phyloP scores from a whole-genome alignment of 495 filamentous ascomycete species.

The Tuber magnatum region DNA sequence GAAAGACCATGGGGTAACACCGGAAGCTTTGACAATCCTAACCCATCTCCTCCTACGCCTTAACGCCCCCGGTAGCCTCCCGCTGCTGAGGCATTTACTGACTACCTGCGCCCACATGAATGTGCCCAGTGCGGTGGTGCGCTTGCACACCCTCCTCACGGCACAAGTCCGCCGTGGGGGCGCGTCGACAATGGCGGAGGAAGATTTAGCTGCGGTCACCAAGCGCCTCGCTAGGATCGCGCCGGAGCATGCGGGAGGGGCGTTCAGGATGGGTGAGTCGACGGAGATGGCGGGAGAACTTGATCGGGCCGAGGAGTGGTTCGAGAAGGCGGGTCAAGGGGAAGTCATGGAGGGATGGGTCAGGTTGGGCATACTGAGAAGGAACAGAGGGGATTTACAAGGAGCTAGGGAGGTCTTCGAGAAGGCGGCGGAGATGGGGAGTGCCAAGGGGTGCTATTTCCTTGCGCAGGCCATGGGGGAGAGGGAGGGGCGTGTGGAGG shows the following conservation, averaged over 20 bases:
- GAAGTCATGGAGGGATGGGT: constrained; percentile 48
- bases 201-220: constrained; percentile 55
- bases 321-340: constrained; percentile 55
- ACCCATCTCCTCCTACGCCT: constrained; percentile 16
- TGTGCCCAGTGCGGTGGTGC: constrained; percentile 21
- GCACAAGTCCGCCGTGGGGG: constrained; percentile 41
- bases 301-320: constrained; percentile 63
- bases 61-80: background rate
- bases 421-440: constrained; percentile 41
- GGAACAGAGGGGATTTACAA: constrained; percentile 42
- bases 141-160: constrained; percentile 17
- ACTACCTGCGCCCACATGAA: constrained; percentile 20
- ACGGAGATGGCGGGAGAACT: constrained; percentile 59
- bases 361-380: constrained; percentile 20
- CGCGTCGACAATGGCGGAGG: constrained; percentile 57
- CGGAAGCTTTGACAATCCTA: constrained; percentile 15
- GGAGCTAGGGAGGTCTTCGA: constrained; percentile 50
- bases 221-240: constrained; percentile 56
- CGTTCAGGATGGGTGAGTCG: constrained; percentile 59
- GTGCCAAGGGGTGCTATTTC: background rate
- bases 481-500: background rate
- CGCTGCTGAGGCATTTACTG: constrained; percentile 19
- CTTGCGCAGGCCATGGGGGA: background rate
- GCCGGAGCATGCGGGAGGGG: constrained; percentile 50
- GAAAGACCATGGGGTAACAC: constrained; percentile 24